Percentiles rank a stretch among this genome's conserved stretches.
Conservation (phyloP, 805 yeast genomes). For the Yarrowia bubula region DNA sequence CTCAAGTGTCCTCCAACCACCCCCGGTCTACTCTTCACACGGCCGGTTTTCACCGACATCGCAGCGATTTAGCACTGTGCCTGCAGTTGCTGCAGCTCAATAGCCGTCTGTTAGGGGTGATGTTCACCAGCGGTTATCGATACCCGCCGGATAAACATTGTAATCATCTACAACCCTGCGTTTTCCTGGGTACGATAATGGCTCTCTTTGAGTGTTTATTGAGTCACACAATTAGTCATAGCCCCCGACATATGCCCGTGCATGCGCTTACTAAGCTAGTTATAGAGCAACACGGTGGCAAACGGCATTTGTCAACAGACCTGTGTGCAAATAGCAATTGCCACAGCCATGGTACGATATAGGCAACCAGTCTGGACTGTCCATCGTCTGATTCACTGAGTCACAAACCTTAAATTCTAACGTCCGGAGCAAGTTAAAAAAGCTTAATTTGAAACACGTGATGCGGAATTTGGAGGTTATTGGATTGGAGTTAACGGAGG, state of each 20-base stretch:
- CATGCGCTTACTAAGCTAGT: too few species aligned
- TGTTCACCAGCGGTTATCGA: not conserved
- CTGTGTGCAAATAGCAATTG: not conserved
- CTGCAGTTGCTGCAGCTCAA: not conserved
- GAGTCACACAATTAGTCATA: too few species aligned
- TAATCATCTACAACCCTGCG: conserved; percentile 6
- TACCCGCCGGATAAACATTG: not conserved
- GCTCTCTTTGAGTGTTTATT: too few species aligned
- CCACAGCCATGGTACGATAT: not conserved
- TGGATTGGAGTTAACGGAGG: too few species aligned
- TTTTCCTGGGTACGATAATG: not conserved
- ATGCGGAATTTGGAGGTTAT: too few species aligned
- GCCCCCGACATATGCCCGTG: not conserved
- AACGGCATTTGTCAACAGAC: too few species aligned
- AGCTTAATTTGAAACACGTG: too few species aligned
- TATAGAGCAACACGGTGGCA: too few species aligned
- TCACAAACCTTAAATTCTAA: not conserved
- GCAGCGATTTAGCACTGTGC: not conserved
- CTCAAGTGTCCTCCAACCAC: not conserved
- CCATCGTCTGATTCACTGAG: not conserved
- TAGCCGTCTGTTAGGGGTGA: not conserved
- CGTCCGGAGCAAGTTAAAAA: not conserved
- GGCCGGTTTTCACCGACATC: not conserved
- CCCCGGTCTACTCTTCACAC: too few species aligned
- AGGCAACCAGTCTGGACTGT: too few species aligned